Evolutionary conservation across 2,329 filamentous ascomycete genomes (phyloP), one percentile per base, ranked within the genome.

Genomic region (Arthrobotrys sinensis): DNA sequence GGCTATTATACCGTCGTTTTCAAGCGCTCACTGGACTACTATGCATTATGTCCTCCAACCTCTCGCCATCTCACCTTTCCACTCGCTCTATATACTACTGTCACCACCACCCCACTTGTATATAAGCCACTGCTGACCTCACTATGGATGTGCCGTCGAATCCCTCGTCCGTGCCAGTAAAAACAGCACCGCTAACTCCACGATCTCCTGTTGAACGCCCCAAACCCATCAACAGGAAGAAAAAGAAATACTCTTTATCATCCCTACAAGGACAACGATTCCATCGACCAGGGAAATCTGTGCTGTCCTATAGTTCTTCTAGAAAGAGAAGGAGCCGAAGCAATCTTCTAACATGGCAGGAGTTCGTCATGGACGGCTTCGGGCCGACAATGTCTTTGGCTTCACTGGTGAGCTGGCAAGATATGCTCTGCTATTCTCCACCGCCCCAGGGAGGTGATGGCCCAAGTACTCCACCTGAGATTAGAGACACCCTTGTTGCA

Each of bases 391-490:
- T 66, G 62, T 77, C 73, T 11, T 52, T 77, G 43, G 65, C 73
- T 11, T 77, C 73, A 19, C 34, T 77, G 6, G 73, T 77, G 14
- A 77, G 73, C 38, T 77, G 73, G 73, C 46, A 77, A 46, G 73
- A 77, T 43, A 71, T 77, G 66, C 65, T 77, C 12, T 62, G 32
- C 34, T 77, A 66, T 34, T 77, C 73, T 21, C 73, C 66, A 32
- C 64, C 71, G n/a, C 64, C 64, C 19, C 48, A 60, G 2, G 65
- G 73, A 10, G 43, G 21, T 21, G 73, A 71, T 19, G 66, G 66
- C 19, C n/a, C 73, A 3, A 24, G 46, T 7, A 77, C 73, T 32
- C 73, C 73, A 43, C 66, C 66, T 3, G 73, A 77, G 32, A 40
- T 70, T 6, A 48, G 60, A 46, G 57, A 77, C 6, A 40, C 65